A percentile compares a stretch with the other conserved stretches of the same genome.
Conservation (phyloP, 2,329 filamentous ascomycete genomes). For the Monosporascus sp. region DNA sequence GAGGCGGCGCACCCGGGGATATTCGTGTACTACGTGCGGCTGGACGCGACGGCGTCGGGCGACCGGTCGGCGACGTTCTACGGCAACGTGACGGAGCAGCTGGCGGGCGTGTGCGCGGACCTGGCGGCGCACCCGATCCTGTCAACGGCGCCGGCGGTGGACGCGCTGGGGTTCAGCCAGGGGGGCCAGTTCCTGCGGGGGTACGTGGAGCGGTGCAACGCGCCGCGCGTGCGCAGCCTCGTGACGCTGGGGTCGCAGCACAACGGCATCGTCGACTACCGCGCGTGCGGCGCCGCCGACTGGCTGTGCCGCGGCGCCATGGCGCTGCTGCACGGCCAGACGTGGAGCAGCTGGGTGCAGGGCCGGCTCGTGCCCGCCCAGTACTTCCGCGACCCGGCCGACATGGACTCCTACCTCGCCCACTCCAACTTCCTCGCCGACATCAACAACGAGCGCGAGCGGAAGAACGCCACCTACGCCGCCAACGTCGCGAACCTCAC, state of each 20-base stretch:
- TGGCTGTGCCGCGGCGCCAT: constrained; percentile 78
- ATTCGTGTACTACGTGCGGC: constrained; percentile 71
- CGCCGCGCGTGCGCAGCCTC: constrained; percentile 67
- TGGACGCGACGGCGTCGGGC: constrained; percentile 58
- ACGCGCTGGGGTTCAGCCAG: constrained; percentile 92
- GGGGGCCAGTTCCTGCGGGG: constrained; percentile 93
- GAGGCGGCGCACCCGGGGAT: constrained; percentile 74
- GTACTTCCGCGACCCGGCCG: constrained; percentile 73
- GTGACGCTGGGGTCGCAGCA: constrained; percentile 90
- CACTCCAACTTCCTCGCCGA: constrained; percentile 87
- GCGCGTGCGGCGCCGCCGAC: constrained; percentile 65
- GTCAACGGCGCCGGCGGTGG: constrained; percentile 74
- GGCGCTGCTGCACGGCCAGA: constrained; percentile 70
- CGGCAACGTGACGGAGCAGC: constrained; percentile 78
- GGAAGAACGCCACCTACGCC: constrained; percentile 72
- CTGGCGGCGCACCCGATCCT: constrained; percentile 73
- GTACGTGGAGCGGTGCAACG: constrained; percentile 82
- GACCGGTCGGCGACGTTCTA: constrained; percentile 86
- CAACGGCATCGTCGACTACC: constrained; percentile 84
- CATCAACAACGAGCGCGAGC: constrained; percentile 82
- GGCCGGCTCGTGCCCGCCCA: constrained; percentile 81
- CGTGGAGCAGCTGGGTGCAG: constrained; percentile 77
- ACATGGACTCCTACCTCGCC: constrained; percentile 70
- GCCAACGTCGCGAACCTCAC: constrained; percentile 63
- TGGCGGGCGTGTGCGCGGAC: constrained; percentile 71